A percentile compares a stretch with the other conserved stretches of the same genome.
Conservation (phyloP, 2,329 filamentous ascomycete species). For the Diaporthe citri region DNA sequence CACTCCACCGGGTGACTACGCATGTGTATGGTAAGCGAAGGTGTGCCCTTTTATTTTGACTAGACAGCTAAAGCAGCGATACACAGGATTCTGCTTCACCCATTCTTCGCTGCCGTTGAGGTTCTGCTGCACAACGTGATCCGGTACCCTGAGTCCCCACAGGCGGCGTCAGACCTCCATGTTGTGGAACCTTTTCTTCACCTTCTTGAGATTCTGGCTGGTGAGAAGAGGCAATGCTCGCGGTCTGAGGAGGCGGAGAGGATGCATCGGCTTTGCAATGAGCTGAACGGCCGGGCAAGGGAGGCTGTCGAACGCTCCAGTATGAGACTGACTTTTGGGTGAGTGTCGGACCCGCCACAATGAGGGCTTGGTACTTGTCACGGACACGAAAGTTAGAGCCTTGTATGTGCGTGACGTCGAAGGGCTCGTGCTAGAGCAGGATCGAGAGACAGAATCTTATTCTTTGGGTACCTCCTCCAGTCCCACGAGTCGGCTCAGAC, state of each 20-base stretch:
- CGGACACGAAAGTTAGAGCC: neutral
- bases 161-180: neutral
- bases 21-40: neutral
- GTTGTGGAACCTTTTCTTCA: neutral
- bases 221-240: slow-evolving; percentile 9
- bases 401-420: too few relatives aligned
- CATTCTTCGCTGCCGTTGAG: slow-evolving; percentile 14
- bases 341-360: neutral
- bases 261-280: neutral
- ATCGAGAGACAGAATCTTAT: neutral
- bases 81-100: slow-evolving; percentile 2
- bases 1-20: neutral
- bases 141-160: neutral
- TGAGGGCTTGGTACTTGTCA: neutral
- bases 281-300: neutral
- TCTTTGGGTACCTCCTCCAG: neutral
- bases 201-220: neutral
- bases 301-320: neutral
- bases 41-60: neutral
- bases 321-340: neutral
- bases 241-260: neutral
- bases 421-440: neutral
- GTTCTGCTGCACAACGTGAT: neutral
- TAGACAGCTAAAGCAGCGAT: neutral
- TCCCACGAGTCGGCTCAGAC: neutral